These are phyloP conservation scores for Leccinum fibrillosum DNA, from an alignment of 768 basidiomycete genomes.

Conservation along the genomic window DNA sequence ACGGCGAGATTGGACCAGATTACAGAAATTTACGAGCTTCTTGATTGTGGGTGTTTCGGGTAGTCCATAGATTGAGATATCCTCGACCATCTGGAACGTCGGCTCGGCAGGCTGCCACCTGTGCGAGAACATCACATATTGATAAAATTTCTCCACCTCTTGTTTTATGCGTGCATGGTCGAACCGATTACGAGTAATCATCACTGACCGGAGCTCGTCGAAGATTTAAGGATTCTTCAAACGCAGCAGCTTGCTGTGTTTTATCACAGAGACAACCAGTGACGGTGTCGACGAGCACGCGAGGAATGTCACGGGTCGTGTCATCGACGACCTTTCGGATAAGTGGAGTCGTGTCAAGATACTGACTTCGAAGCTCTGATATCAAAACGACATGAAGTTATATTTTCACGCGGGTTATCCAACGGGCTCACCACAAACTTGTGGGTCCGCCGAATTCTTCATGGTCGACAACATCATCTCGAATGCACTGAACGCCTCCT, in stretches of 20 bases:
- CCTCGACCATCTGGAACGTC: background rate
- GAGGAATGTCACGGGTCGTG: background rate
- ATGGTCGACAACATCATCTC: background rate
- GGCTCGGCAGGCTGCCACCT: background rate
- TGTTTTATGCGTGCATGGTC: background rate
- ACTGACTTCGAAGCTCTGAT: background rate
- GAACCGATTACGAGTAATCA: background rate
- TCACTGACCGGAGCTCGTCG: background rate
- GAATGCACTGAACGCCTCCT: background rate
- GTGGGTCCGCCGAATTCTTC: background rate
- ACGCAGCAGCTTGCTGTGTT: background rate
- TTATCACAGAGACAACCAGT: background rate
- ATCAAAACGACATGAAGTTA: background rate
- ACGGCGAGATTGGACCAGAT: background rate
- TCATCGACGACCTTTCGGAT: background rate
- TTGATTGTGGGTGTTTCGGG: background rate
- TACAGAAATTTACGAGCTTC: background rate
- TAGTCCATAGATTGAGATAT: background rate
- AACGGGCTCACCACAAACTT: background rate
- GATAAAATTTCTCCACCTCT: background rate
- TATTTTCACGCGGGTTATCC: too few relatives aligned
- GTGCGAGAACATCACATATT: background rate
- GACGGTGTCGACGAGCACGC: background rate
- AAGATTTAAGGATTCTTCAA: background rate
- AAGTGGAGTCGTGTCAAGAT: background rate